Conservation (phyloP, 2,329 filamentous ascomycete genomes). For the Bipolaris bicolor region DNA sequence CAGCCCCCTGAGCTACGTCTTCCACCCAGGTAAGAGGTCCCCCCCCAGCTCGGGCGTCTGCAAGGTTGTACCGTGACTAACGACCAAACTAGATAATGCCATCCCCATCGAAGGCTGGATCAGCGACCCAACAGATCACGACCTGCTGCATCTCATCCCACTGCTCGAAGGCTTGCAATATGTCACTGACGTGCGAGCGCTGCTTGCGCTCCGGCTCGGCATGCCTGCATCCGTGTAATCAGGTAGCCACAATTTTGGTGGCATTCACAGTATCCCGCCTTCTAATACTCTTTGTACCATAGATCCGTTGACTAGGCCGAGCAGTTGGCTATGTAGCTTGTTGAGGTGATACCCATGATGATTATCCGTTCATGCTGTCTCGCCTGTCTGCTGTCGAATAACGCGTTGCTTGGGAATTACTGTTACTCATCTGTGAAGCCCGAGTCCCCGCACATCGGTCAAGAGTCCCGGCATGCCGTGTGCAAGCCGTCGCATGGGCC, state of each 20-base stretch:
- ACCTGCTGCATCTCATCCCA: slow-evolving; percentile 89
- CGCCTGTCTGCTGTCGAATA: slow-evolving; percentile 8
- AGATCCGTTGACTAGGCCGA: slow-evolving; percentile 32
- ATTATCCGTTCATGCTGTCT: slow-evolving; percentile 21
- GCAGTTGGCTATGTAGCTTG: slow-evolving; percentile 34
- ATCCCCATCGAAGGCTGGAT: slow-evolving; percentile 99
- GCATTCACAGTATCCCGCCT: slow-evolving; percentile 23
- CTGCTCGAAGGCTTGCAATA: slow-evolving; percentile 94
- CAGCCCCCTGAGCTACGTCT: slow-evolving; percentile 96
- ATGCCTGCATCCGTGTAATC: slow-evolving; percentile 58
- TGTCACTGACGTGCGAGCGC: slow-evolving; percentile 90
- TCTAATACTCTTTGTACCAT: slow-evolving; percentile 43
- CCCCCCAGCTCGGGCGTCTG: not conserved
- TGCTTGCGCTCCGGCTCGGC: slow-evolving; percentile 86
- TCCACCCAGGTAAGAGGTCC: slow-evolving; percentile 81
- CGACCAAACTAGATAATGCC: slow-evolving; percentile 76
- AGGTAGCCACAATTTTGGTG: slow-evolving; percentile 21
- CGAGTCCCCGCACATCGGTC: slow-evolving; percentile 16
- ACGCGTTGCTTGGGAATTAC: slow-evolving; percentile 22
- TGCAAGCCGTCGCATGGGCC: slow-evolving; percentile 20
- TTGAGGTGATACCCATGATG: slow-evolving; percentile 46
- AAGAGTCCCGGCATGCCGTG: slow-evolving; percentile 2
- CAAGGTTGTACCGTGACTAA: slow-evolving; percentile 20
- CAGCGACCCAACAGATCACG: slow-evolving; percentile 95
- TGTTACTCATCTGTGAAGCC: slow-evolving; percentile 18